Conservation (phyloP, 352 stramenopile genomes). For the Peronospora destructor region DNA sequence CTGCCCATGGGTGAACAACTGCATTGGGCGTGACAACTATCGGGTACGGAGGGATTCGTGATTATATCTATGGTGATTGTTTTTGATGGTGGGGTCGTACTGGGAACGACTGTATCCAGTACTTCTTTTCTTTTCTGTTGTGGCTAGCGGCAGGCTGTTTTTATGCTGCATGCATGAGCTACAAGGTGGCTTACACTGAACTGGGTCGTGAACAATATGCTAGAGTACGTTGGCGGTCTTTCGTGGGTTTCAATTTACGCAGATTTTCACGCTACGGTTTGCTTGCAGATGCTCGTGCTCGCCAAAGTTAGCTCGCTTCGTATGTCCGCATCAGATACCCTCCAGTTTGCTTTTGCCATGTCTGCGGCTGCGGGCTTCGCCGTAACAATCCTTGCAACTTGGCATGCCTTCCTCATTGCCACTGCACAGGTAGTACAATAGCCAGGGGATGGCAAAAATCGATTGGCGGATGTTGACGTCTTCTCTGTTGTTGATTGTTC, state of each 20-base stretch:
- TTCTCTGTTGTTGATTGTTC: slow-evolving; percentile 1
- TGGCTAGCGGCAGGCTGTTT: slow-evolving; percentile 53
- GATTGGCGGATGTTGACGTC: not conserved
- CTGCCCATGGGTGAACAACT: slow-evolving; percentile 98
- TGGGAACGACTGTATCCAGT: slow-evolving; percentile 28
- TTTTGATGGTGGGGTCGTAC: not conserved
- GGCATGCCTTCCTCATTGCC: slow-evolving; percentile 65
- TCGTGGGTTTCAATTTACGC: not conserved
- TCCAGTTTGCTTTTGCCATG: slow-evolving; percentile 72
- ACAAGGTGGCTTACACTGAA: slow-evolving; percentile 44
- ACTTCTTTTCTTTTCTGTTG: slow-evolving; percentile 70
- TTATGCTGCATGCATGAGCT: slow-evolving; percentile 58
- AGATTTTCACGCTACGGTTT: not conserved
- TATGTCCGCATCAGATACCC: slow-evolving; percentile 24
- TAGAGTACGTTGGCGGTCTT: slow-evolving; percentile 31
- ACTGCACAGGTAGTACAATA: slow-evolving; percentile 74
- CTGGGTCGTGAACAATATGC: slow-evolving; percentile 46
- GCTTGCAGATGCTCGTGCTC: slow-evolving; percentile 25
- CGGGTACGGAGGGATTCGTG: slow-evolving; percentile 38
- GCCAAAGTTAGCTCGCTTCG: slow-evolving; percentile 13
- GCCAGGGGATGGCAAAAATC: not conserved
- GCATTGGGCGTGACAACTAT: slow-evolving; percentile 94
- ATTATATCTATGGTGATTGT: not conserved
- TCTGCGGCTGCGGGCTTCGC: slow-evolving; percentile 49
- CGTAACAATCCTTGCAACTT: slow-evolving; percentile 54